A percentile compares a stretch with the other conserved stretches of the same genome.
phyloP scores from a whole-genome alignment of 2,329 filamentous ascomycete species.

The Verticillium zaregamsianum region DNA sequence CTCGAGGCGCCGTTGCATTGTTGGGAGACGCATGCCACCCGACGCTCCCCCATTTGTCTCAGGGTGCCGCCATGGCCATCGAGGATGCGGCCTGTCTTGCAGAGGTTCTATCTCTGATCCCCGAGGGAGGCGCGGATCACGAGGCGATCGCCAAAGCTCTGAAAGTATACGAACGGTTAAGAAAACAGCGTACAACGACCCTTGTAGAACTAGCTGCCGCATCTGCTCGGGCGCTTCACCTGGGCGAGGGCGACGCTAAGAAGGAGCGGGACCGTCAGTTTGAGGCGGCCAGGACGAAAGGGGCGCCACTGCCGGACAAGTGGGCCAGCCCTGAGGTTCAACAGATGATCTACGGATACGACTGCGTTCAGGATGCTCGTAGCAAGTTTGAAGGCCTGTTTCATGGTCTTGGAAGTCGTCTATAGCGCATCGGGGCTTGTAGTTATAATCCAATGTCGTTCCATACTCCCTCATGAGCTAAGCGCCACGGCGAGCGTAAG shows the following conservation, averaged over 20 bases:
- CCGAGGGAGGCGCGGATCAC: too few species aligned
- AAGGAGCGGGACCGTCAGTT: slow-evolving; percentile 56
- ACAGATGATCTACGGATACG: slow-evolving; percentile 60
- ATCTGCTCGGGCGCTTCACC: slow-evolving; percentile 50
- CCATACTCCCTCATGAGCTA: too few species aligned
- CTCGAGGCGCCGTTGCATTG: slow-evolving; percentile 48
- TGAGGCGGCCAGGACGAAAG: slow-evolving; percentile 44
- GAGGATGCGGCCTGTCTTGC: slow-evolving; percentile 51
- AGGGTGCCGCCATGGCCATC: slow-evolving; percentile 64
- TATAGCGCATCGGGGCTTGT: not conserved
- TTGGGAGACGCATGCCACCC: slow-evolving; percentile 64
- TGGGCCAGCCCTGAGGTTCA: slow-evolving; percentile 69
- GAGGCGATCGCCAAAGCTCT: not conserved
- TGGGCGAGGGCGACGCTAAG: slow-evolving; percentile 54
- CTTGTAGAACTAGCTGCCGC: slow-evolving; percentile 51
- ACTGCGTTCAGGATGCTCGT: slow-evolving; percentile 39
- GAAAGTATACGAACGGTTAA: not conserved
- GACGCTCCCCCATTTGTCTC: slow-evolving; percentile 63
- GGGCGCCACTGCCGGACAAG: slow-evolving; percentile 55
- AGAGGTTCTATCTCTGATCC: not conserved
- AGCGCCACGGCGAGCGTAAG: too few species aligned
- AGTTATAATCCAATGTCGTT: too few species aligned
- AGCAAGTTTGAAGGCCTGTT: not conserved
- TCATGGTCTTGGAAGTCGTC: not conserved
- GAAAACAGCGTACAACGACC: not conserved